phyloP scores from a whole-genome alignment of 768 basidiomycete genomes.

The Boletus fagicola region DNA sequence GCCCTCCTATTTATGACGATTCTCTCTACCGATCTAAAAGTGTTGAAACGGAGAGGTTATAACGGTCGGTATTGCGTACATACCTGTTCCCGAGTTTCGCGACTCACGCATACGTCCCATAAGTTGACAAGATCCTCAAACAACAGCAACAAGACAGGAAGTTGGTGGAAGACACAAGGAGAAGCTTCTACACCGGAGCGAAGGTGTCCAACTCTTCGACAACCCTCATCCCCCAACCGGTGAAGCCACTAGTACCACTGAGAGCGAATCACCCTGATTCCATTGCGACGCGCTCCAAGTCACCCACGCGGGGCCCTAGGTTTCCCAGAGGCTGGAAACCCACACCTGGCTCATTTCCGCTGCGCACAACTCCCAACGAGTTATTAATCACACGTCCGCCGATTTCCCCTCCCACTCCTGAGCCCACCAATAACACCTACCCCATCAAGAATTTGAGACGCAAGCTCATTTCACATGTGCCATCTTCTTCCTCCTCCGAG shows the following conservation, averaged over 20 bases:
- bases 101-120: slow-evolving; percentile 2
- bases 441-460: slow-evolving; percentile 26
- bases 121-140: slow-evolving; percentile 88
- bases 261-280: slow-evolving; percentile 2
- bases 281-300: slow-evolving; percentile 13
- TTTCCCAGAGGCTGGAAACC: slow-evolving; percentile 26
- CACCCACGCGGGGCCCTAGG: slow-evolving; percentile 19
- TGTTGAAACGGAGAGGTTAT: slow-evolving; percentile 80
- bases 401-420: background rate
- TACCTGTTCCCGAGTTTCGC: slow-evolving; percentile 2
- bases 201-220: slow-evolving; percentile 10
- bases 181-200: slow-evolving; percentile 22
- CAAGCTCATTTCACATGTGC: slow-evolving; percentile 22
- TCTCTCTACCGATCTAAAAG: slow-evolving; percentile 82
- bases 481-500: no score
- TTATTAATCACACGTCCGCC: background rate
- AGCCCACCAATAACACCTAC: slow-evolving; percentile 2
- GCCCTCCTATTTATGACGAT: slow-evolving; percentile 90
- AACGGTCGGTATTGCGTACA: slow-evolving; percentile 52
- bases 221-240: slow-evolving; percentile 10
- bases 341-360: slow-evolving; percentile 9
- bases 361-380: slow-evolving; percentile 10
- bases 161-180: slow-evolving; percentile 47
- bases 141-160: slow-evolving; percentile 72
- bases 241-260: slow-evolving; percentile 14